Evolutionary conservation across 2,329 filamentous ascomycete genomes (phyloP), one percentile per base, ranked within the genome.

Genomic region (Fusarium austroafricanum): DNA sequence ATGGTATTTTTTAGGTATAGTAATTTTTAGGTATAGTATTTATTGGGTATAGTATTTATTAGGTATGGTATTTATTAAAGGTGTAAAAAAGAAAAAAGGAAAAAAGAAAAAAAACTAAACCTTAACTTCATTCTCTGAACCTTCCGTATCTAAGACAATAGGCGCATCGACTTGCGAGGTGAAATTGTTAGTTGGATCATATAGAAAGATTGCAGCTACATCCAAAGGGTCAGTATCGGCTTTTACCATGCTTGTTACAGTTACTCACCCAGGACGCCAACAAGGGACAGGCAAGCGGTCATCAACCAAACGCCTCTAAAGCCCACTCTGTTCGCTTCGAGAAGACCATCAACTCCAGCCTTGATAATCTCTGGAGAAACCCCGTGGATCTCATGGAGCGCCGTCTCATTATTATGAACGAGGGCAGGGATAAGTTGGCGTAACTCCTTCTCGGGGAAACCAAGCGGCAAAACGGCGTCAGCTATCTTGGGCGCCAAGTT

Each of bases 261-360:
- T 11, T 5, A 44, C 55, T 44, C 10, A 58, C 55, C 26, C 2
- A 55, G 31, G 10, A 23, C 28, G 3, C 49, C 55, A 18, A 44
- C 14, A 9, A 33, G 15, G 6, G 39, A 58, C 2, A 55, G 5
- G 10, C 20, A 43, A 2, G 49, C 49, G 8, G 39, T 38, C 2
- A 38, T 38, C 10, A 55, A 1, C 55, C 49, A 58, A 4, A 58
- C 49, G 23, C 33, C 39, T 3, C 55, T 39, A 17, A 58, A 58
- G 10, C 49, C 42, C 28, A 55, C 9, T 4, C 31, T 28, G 12
- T 55, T 55, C 2, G 50, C 50, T 12, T 55, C 55, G 4, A 21
- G 18, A 12, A 58, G 23, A 2, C 31, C 39, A 17, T 7, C 8
- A 3, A 18, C 6, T 0, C 55, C 55, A 18, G 55, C 55, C 10